These are phyloP conservation scores for Trichosporon inkin DNA, from an alignment of 1,284 basidiomycete species.

Conservation along the genomic window DNA sequence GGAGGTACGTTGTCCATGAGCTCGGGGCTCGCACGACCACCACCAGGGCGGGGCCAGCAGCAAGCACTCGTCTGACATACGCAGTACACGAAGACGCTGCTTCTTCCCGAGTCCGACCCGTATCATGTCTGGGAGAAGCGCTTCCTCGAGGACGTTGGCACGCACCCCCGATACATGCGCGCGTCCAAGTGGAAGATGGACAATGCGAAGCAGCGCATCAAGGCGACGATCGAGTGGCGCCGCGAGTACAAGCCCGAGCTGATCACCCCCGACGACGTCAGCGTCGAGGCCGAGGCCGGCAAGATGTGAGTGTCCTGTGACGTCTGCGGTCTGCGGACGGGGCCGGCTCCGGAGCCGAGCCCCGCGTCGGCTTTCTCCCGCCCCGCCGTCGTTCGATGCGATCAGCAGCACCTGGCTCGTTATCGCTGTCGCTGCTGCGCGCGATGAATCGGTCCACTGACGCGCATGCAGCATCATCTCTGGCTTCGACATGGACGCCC, in stretches of 20 bases:
- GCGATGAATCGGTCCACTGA: neutral
- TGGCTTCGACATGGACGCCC: slow-evolving; percentile 74
- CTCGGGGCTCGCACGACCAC: neutral
- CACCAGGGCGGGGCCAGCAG: neutral
- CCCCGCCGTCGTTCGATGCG: neutral
- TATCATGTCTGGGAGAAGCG: slow-evolving; percentile 70
- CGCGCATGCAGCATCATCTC: slow-evolving; percentile 60
- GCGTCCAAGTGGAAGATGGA: slow-evolving; percentile 75
- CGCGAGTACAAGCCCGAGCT: slow-evolving; percentile 75
- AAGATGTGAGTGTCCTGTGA: slow-evolving; percentile 64
- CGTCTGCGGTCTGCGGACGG: neutral
- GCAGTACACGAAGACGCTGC: slow-evolving; percentile 63
- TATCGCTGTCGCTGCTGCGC: too few relatives aligned
- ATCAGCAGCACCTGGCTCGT: neutral
- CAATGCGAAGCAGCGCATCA: slow-evolving; percentile 71
- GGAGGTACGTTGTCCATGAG: slow-evolving; percentile 53
- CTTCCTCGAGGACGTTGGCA: slow-evolving; percentile 69
- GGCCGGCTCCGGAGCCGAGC: neutral
- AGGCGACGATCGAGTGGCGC: slow-evolving; percentile 73
- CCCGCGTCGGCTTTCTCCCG: neutral
- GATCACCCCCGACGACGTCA: slow-evolving; percentile 68
- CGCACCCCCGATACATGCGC: slow-evolving; percentile 72
- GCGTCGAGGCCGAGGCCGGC: slow-evolving; percentile 71
- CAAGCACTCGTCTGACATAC: neutral
- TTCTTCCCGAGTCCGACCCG: slow-evolving; percentile 62